Percentiles rank a stretch among this genome's conserved stretches.
Conservation (phyloP, 768 basidiomycete genomes). For the Leccinum truebloodii region DNA sequence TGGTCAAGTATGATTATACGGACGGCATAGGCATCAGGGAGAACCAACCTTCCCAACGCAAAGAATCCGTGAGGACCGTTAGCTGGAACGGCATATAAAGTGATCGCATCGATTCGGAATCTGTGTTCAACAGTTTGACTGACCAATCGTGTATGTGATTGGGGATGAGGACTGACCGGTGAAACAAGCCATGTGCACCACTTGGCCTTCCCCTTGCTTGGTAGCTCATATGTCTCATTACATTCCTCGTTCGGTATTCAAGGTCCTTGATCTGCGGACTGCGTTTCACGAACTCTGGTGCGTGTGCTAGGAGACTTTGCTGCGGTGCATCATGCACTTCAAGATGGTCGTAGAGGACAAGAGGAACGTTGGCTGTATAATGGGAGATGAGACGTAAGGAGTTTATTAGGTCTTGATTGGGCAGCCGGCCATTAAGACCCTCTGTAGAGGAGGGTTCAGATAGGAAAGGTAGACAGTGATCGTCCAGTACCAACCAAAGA, state of each 20-base stretch:
- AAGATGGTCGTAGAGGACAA: slow-evolving; percentile 78
- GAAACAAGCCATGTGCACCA: slow-evolving; percentile 88
- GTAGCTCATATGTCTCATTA: slow-evolving; percentile 69
- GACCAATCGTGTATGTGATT: neutral
- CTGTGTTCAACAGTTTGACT: slow-evolving; percentile 38
- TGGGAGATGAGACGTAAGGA: slow-evolving; percentile 72
- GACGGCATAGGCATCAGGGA: neutral
- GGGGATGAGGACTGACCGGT: slow-evolving; percentile 55
- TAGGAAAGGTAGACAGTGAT: slow-evolving; percentile 2
- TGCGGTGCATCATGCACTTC: slow-evolving; percentile 47
- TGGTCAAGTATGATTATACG: slow-evolving; percentile 30
- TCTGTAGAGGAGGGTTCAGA: slow-evolving; percentile 49
- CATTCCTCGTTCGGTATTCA: slow-evolving; percentile 59
- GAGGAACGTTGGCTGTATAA: slow-evolving; percentile 73
- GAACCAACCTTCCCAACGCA: slow-evolving; percentile 77
- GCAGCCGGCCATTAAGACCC: slow-evolving; percentile 91
- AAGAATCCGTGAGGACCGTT: slow-evolving; percentile 94
- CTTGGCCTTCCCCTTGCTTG: slow-evolving; percentile 80
- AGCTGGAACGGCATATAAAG: slow-evolving; percentile 85
- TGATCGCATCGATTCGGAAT: slow-evolving; percentile 93
- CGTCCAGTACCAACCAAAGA: slow-evolving; percentile 66
- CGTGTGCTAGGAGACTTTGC: slow-evolving; percentile 40
- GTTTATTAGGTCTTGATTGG: slow-evolving; percentile 95
- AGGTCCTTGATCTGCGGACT: slow-evolving; percentile 51
- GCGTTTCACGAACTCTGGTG: slow-evolving; percentile 46